These are phyloP conservation scores for Calonectria hawksworthii DNA, from an alignment of 2,329 filamentous ascomycete genomes.

Conservation along the genomic window DNA sequence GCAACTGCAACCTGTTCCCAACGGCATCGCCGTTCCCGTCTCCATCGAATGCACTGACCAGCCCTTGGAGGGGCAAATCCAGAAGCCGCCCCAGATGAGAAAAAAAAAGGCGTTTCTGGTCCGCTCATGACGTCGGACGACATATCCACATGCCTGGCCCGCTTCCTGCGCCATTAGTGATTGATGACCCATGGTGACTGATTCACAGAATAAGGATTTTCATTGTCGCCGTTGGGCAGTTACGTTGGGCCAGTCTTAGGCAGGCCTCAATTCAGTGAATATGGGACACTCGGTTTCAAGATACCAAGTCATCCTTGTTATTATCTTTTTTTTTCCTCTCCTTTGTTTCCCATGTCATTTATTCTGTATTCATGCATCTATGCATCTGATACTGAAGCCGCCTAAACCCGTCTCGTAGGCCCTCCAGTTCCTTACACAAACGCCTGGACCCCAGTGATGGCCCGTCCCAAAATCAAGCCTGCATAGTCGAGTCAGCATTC, in stretches of 20 bases:
- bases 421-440: constrained; percentile 68
- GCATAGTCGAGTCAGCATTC: constrained; percentile 45
- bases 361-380: not conserved
- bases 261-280: constrained; percentile 15
- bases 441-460: constrained; percentile 82
- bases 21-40: constrained; percentile 25
- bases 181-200: constrained; percentile 18
- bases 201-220: constrained; percentile 13
- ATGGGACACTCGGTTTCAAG: not conserved
- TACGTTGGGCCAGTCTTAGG: not conserved
- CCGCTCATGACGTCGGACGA: constrained; percentile 27
- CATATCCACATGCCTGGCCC: constrained; percentile 25
- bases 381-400: not conserved
- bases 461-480: constrained; percentile 78
- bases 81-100: constrained; percentile 14
- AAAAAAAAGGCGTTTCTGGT: constrained; percentile 16
- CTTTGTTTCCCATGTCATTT: not conserved
- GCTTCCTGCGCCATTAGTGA: constrained; percentile 24
- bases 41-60: constrained; percentile 11
- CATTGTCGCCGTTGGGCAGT: constrained; percentile 3
- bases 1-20: not conserved
- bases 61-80: constrained; percentile 23
- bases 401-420: not conserved
- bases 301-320: not conserved
- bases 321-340: not conserved